Base-by-base conservation (phyloP, 257 asterid genomes). In the Fraxinus pennsylvanica region DNA sequence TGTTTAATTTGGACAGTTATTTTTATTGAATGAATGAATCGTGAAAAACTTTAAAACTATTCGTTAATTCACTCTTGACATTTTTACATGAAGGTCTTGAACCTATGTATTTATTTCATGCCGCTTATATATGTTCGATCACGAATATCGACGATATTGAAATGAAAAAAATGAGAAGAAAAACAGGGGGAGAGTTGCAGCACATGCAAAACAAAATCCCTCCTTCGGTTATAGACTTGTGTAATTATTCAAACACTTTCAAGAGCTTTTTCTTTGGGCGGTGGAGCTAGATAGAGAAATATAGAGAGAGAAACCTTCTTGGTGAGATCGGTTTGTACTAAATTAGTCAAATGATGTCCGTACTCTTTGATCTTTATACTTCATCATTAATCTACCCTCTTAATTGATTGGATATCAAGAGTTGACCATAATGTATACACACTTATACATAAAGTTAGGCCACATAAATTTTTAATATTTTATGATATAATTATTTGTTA, bases 291-390 rank as follows among this genome's bases (percentile, higher is more conserved):
- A 61, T 22, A 7, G 33, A 61, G 32, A 61, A 4, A 61, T 22
- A 9, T 19, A 22, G 68, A 63, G 69, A 36, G 43, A 25, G 15
- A 29, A 9, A 71, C 1, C 32, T 1, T 6, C 13, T 57, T 1
- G 30, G 0, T 1, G 19, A n/a, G 57, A 8, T 35, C 30, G 54
- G 32, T 71, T 35, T 21, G 32, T n/a, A 35, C 1, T 71, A 52
- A n/a, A 71, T 80, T 78, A 72, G 81, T 72, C 54, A 66, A 72
- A 47, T 47, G 15, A 14, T 47, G n/a, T 14, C 57, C 57, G 57
- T 47, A 47, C 57, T 19, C 21, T 14, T 47, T 43, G 50, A 43
- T 43, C 1, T 43, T 43, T 4, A 3, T 47, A 14, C n/a, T 13
- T 13, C n/a, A 14, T 1, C 57, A 4, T 47, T 14, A 47, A 45